Conservation (phyloP, 495 filamentous ascomycete species). For the Podospora comata region DNA sequence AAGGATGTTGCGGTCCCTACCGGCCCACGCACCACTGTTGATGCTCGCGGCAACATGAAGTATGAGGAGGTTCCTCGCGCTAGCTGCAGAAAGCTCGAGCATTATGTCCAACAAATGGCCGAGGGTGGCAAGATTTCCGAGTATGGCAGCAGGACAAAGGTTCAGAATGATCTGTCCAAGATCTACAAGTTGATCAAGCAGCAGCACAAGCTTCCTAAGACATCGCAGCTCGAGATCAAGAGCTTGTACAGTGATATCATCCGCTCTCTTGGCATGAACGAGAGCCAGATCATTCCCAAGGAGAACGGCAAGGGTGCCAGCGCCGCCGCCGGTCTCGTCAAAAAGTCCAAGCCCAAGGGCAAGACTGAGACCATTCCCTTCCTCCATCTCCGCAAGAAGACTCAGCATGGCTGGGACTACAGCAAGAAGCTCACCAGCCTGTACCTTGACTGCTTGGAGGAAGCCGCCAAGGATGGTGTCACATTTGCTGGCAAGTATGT, state of each 20-base stretch:
- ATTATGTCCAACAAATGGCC: conserved; percentile 98
- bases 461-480: conserved; percentile 80
- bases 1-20: conserved; percentile 94
- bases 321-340: conserved; percentile 45
- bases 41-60: conserved; percentile 81
- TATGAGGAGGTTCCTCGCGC: conserved; percentile 85
- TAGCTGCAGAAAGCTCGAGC: conserved; percentile 93
- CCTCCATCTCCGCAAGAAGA: conserved; percentile 93
- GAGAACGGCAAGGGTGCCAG: conserved; percentile 59
- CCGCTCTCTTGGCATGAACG: conserved; percentile 91
- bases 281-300: conserved; percentile 89
- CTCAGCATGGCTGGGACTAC: conserved; percentile 95
- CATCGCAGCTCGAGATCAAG: conserved; percentile 93
- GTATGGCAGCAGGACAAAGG: conserved; percentile 96
- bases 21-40: conserved; percentile 83
- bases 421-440: conserved; percentile 93
- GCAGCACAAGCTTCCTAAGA: conserved; percentile 93
- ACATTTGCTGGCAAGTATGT: conserved; percentile 94
- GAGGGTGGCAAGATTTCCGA: conserved; percentile 97
- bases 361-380: conserved; percentile 98
- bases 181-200: conserved; percentile 98
- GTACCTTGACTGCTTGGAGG: conserved; percentile 87
- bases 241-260: conserved; percentile 88
- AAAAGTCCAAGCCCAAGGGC: conserved; percentile 74
- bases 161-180: conserved; percentile 87